Base-by-base conservation (phyloP, 1,284 basidiomycete species). In the Ustilago loliicola region DNA sequence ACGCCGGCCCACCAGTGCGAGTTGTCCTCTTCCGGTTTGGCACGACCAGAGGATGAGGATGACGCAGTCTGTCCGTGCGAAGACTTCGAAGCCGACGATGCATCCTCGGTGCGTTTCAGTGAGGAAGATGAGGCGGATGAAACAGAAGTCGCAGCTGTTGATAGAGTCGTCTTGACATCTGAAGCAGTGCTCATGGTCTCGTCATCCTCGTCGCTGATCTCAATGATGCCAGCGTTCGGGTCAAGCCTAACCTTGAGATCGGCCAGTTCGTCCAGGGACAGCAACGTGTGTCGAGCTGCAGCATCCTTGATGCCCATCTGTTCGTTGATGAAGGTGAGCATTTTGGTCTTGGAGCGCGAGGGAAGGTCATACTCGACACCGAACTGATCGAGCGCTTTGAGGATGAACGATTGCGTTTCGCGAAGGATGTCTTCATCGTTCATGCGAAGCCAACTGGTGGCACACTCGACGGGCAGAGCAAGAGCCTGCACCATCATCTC, bases 401-500 rank as follows among this genome's bases (percentile, higher is more conserved):
- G 66, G 32, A 86, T 68, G 61, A 83, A 85, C 6, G 73, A 75
- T 47, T 69, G 73, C 4, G 84, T 81, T 54, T 85, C 80, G 45
- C 78, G 68, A 17, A 86, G 72, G 23, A 85, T 80, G 57, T 83
- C 84, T n/a, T 70, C 64, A n/a, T 86, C 80, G 63, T 85, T 86
- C 68, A 86, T 81, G 36, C 85, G 84, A 19, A 86, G 79, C 83
- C 83, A 86, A 52, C 66, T 71, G 21, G 76, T 74, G 1, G 83
- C 83, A 45, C 63, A 60, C 52, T 85, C 79, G 56, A 86, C 54
- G 1, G 84, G 84, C 23, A 77, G 25, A 1, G 83, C 61, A 1
- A 85, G 76, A 25, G 72, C 68, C 11, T 65, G 67, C 23, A 71
- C 67, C 68, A 79, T 81, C 57, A 70, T 68, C 48, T 82, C 71